Conservation (phyloP, 192 early-diverging fungal species). For the Entophlyctis luteolus region DNA sequence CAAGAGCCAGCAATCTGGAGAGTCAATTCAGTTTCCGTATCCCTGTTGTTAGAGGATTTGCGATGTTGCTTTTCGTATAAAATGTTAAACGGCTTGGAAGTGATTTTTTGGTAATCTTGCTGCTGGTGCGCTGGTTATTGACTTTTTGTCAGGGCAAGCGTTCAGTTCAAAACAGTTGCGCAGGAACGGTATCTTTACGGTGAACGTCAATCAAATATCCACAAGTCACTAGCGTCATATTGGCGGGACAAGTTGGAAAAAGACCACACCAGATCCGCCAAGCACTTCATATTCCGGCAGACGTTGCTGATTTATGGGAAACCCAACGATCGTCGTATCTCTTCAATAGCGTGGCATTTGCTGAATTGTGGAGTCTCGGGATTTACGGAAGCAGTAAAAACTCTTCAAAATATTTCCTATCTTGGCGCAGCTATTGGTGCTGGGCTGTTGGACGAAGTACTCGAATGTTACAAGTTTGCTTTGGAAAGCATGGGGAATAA, state of each 20-base stretch:
- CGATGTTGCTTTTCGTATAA: neutral
- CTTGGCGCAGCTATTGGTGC: constrained; percentile 28
- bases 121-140: neutral
- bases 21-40: neutral
- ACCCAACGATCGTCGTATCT: constrained; percentile 23
- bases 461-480: constrained; percentile 20
- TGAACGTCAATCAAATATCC: constrained; percentile 2
- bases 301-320: constrained; percentile 20
- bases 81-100: constrained; percentile 13
- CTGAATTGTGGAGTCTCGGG: constrained; percentile 18
- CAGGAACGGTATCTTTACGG: constrained; percentile 17
- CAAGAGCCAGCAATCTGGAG: constrained; percentile 19
- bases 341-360: constrained; percentile 25
- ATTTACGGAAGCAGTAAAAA: constrained; percentile 18
- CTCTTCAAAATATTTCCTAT: constrained; percentile 24
- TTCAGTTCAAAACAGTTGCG: constrained; percentile 9
- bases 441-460: constrained; percentile 19
- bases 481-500: constrained; percentile 16
- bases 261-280: neutral
- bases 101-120: constrained; percentile 23
- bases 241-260: constrained; percentile 25
- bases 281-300: constrained; percentile 20
- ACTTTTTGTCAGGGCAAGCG: constrained; percentile 13
- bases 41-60: constrained; percentile 14
- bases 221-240: constrained; percentile 23